Evolutionary conservation across 352 stramenopile species (phyloP), one percentile per base, ranked within the genome.

Genomic region (Phytophthora sansomeana): DNA sequence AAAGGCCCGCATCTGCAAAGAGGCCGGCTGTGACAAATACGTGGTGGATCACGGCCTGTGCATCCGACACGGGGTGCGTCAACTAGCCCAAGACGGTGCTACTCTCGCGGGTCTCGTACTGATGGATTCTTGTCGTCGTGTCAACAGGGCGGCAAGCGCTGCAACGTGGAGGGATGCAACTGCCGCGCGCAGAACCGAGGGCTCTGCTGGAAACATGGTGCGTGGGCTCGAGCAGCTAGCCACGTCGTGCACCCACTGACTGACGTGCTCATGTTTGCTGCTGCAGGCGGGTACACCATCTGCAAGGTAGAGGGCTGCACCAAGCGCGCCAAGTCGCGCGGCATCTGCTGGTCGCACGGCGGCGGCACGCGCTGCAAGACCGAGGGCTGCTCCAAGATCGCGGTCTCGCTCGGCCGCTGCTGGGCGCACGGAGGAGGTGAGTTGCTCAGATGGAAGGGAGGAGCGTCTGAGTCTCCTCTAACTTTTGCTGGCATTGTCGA

Each of bases 311-410:
- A 83, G 11, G 76, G 76, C 33, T 83, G 77, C 65, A 48, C 48
- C 44, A 85, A 83, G 55, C 81, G 83, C 43, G 83, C 83, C 67
- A 92, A 93, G 62, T 89, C 84, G n/a, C 67, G 82, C 14, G 86
- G 86, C 7, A 80, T 89, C 42, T 95, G 86, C 62, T 93, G 83
- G 85, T 85, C 78, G 4, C 86, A 95, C 54, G 86, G 86, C 39
- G 86, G 86, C 5, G 86, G 86, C 28, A 89, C 80, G 30, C 72
- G 67, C 49, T 87, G 76, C 66, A 80, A 80, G 50, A 44, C 68
- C 11, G 42, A 68, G n/a, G 50, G 64, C 38, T 87, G 78, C 63
- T 54, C 67, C 17, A 85, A 81, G 69, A 82, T 85, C 51, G 75
- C 78, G 1, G 66, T 80, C 28, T 77, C 72, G 19, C 26, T 63